Conservation (phyloP, 768 basidiomycete genomes). For the Cystobasidium onofrii region DNA sequence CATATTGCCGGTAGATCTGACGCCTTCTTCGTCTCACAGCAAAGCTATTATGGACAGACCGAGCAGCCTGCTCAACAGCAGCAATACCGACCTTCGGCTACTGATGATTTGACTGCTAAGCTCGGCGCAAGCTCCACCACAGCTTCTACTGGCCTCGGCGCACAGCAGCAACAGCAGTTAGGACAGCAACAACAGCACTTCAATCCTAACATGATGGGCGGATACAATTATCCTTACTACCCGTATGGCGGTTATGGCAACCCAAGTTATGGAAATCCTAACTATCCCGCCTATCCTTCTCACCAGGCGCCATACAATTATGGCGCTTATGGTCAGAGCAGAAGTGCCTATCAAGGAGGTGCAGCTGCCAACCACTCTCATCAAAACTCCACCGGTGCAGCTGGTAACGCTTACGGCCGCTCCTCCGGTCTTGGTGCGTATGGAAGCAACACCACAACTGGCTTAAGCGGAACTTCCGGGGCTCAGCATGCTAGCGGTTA, state of each 20-base stretch:
- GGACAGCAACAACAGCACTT: conserved; percentile 1
- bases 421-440: background rate
- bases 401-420: background rate
- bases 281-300: conserved; percentile 1
- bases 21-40: no score
- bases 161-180: background rate
- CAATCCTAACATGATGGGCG: background rate
- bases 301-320: background rate
- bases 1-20: background rate
- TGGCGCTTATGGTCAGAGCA: background rate
- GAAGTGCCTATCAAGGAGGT: background rate
- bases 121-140: conserved; percentile 2
- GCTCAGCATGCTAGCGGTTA: background rate
- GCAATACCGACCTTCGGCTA: background rate
- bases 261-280: background rate
- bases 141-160: background rate
- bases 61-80: conserved; percentile 4
- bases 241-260: background rate
- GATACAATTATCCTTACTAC: background rate
- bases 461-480: background rate
- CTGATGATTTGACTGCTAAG: conserved; percentile 9
- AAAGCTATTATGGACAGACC: conserved; percentile 6
- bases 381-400: background rate
- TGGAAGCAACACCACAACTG: background rate
- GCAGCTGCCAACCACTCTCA: background rate